These are phyloP conservation scores for Eremothecium cymbalariae DNA, from an alignment of 1,139 yeast genomes.

Conservation along the genomic window DNA sequence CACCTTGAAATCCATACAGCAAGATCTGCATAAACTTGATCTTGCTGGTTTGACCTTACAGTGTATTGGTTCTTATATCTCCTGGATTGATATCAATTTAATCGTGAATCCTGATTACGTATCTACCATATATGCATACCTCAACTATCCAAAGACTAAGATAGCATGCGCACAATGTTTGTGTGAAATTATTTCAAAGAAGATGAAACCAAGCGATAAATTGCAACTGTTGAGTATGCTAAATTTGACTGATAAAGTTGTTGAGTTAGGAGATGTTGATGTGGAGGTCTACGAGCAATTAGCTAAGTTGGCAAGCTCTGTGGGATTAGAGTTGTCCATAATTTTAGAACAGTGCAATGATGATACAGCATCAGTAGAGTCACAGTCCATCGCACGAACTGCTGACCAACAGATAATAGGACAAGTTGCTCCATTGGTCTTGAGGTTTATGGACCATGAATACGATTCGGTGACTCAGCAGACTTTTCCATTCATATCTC, in stretches of 20 bases:
- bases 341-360: constrained; percentile 36
- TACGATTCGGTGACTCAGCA: constrained; percentile 84
- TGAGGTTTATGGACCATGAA: constrained; percentile 63
- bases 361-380: constrained; percentile 22
- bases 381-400: constrained; percentile 33
- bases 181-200: constrained; percentile 75
- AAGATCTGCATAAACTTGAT: constrained; percentile 18
- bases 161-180: constrained; percentile 65
- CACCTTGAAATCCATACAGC: constrained; percentile 36
- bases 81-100: constrained; percentile 89
- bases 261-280: constrained; percentile 33
- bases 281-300: constrained; percentile 69
- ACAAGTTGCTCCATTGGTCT: constrained; percentile 60
- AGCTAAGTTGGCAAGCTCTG: constrained; percentile 65
- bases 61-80: constrained; percentile 72
- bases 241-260: constrained; percentile 45
- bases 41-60: constrained; percentile 25
- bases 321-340: constrained; percentile 66
- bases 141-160: constrained; percentile 44
- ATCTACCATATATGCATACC: constrained; percentile 52
- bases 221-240: constrained; percentile 64
- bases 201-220: constrained; percentile 86
- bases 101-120: constrained; percentile 64
- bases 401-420: constrained; percentile 46
- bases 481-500: constrained; percentile 72